Base-by-base conservation (phyloP, 2,329 filamentous ascomycete genomes). In the Calonectria honghensis region DNA sequence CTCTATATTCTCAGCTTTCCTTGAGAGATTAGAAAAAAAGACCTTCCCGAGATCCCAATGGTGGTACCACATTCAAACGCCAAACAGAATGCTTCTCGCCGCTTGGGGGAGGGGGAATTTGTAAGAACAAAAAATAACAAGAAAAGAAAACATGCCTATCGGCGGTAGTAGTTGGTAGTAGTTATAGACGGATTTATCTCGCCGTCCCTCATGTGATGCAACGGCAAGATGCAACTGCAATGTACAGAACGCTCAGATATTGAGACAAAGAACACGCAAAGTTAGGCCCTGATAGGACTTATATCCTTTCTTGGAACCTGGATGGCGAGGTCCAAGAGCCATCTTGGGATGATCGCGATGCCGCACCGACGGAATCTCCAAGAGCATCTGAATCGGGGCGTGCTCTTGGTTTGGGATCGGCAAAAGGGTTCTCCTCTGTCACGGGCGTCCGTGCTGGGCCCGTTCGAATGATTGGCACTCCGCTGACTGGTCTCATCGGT, bases 371-470 rank as follows among this genome's bases (percentile, higher is more conserved):
- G 54, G 79, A 80, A 35, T 72, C 77, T 77, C 80, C 72, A 68
- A 79, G 76, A 73, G 77, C 73, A 70, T 79, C 76, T 35, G 79
- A 80, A 72, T 82, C 71, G 18, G 82, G 77, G 32, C 81, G 70
- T 27, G 81, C 79, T 35, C 78, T 77, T 27, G 83, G 78, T 16
- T 82, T 80, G 5, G 83, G 84, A 64, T 85, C 84, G 32, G 84
- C 79, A 70, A 90, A 90, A 0, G 90, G 89, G 31, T 86, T 88
- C 65, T 89, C 86, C 73, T 91, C 89, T 72, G 90, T 89, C 20
- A 93, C 85, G 1, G 93, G 90, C 4, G 91, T 92, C 69, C 92
- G 89, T 24, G 90, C 91, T 20, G 93, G 93, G n/a, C 93, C 91
- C n/a, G 91, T 89, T 75, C 92, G 88, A 81, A 92, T 89, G 39